Conservation (phyloP, 108 stramenopile genomes). For the Skeletonema marinoi region DNA sequence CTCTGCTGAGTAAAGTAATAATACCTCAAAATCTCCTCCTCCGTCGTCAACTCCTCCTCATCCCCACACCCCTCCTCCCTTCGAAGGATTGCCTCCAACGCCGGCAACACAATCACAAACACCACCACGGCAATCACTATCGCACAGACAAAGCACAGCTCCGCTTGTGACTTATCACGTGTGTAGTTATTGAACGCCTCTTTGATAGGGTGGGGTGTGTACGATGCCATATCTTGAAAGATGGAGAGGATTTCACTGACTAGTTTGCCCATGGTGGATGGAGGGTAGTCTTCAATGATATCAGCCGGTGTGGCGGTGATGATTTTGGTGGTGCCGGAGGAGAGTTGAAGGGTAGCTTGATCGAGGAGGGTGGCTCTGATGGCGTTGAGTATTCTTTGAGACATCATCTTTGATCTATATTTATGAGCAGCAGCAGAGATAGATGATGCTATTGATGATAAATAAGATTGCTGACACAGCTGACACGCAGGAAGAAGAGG, state of each 20-base stretch:
- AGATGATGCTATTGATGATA: not conserved
- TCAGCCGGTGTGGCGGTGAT: not conserved
- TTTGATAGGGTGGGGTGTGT: not conserved
- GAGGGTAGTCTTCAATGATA: not conserved
- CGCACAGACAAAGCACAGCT: not conserved
- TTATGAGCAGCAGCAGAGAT: not conserved
- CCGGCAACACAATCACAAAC: not conserved
- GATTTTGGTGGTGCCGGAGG: not conserved
- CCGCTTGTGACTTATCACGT: not conserved
- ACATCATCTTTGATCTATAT: not conserved
- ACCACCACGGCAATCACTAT: not conserved
- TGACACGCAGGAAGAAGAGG: too few species aligned
- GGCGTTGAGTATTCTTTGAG: not conserved
- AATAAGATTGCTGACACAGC: too few species aligned
- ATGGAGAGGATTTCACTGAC: not conserved
- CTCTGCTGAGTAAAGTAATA: not conserved
- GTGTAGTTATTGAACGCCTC: not conserved
- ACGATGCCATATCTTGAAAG: not conserved
- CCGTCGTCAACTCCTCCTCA: not conserved
- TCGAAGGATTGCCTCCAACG: not conserved
- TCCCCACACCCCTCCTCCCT: not conserved
- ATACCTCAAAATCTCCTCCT: not conserved
- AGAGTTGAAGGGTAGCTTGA: not conserved
- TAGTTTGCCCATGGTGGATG: not conserved
- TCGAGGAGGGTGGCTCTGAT: not conserved